phyloP scores from a whole-genome alignment of 2,329 filamentous ascomycete species.

The Alternaria sp. region DNA sequence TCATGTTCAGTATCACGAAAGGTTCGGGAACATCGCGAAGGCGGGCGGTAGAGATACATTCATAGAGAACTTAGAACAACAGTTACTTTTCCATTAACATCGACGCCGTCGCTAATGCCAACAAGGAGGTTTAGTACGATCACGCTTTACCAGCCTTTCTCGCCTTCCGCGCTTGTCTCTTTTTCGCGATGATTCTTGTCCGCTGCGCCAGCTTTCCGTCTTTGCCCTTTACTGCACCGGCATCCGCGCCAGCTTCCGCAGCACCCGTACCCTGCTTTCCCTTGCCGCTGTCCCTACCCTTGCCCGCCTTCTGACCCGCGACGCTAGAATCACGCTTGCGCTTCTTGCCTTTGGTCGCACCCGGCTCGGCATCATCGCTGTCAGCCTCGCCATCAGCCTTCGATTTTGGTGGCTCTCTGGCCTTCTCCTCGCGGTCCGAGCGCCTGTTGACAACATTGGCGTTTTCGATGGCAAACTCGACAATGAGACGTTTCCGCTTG shows the following conservation, averaged over 20 bases:
- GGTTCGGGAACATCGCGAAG: background rate
- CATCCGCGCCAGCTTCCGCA: slow-evolving; percentile 18
- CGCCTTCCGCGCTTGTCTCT: slow-evolving; percentile 72
- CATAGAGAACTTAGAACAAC: background rate
- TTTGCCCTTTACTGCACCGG: slow-evolving; percentile 15
- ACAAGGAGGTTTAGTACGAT: background rate
- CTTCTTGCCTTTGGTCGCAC: slow-evolving; percentile 41
- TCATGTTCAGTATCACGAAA: background rate
- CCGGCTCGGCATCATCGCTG: slow-evolving; percentile 15
- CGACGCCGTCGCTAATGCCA: slow-evolving; percentile 23
- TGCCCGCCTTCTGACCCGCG: slow-evolving; percentile 8
- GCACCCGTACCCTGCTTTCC: slow-evolving; percentile 26
- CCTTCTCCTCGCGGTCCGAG: slow-evolving; percentile 66
- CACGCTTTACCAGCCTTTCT: slow-evolving; percentile 64
- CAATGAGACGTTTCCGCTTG: slow-evolving; percentile 87
- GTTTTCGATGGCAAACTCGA: slow-evolving; percentile 98
- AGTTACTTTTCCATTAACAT: slow-evolving; percentile 1
- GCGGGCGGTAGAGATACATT: background rate
- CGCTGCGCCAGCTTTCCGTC: slow-evolving; percentile 64
- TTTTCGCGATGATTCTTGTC: slow-evolving; percentile 84
- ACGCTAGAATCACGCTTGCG: slow-evolving; percentile 46
- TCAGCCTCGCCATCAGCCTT: slow-evolving; percentile 22
- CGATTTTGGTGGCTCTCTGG: slow-evolving; percentile 52
- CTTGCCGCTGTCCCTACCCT: slow-evolving; percentile 21
- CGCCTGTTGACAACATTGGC: slow-evolving; percentile 90